Conservation (phyloP, 2,329 filamentous ascomycete species). For the Paramyrothecium roridum region DNA sequence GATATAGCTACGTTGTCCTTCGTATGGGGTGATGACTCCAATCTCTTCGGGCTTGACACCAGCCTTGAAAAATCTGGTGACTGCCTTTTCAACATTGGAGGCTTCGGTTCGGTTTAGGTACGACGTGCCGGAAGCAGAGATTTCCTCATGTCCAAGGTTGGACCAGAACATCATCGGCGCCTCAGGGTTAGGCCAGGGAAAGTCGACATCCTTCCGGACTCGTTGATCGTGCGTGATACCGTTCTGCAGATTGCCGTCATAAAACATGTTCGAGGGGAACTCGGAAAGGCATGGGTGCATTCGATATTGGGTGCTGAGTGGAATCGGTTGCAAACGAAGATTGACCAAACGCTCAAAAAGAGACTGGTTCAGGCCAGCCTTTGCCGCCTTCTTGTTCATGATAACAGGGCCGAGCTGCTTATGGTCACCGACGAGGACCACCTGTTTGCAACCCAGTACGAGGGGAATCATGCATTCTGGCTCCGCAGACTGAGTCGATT, state of each 20-base stretch:
- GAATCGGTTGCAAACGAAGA: conserved; percentile 84
- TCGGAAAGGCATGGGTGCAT: conserved; percentile 98
- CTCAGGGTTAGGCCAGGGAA: conserved; percentile 93
- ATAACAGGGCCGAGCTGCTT: conserved; percentile 97
- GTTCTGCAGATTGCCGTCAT: conserved; percentile 95
- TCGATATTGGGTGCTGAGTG: conserved; percentile 94
- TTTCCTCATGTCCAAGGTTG: conserved; percentile 95
- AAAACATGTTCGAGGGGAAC: conserved; percentile 99
- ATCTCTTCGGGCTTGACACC: conserved; percentile 92
- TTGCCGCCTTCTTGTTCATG: conserved; percentile 99
- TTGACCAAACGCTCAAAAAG: conserved; percentile 95
- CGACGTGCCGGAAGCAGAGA: conserved; percentile 94
- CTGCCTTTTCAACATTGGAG: conserved; percentile 96
- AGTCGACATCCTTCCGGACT: conserved; percentile 89
- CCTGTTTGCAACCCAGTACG: conserved; percentile 95
- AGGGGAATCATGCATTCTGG: conserved; percentile 99
- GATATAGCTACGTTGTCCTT: conserved; percentile 96
- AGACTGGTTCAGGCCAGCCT: conserved; percentile 96
- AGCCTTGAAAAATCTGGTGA: conserved; percentile 97
- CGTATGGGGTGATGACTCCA: conserved; percentile 97
- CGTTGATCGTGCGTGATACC: conserved; percentile 88
- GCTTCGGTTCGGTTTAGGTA: conserved; percentile 98
- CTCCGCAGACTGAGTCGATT: conserved; percentile 96
- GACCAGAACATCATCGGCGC: conserved; percentile 99
- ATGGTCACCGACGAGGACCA: conserved; percentile 97